These are phyloP conservation scores for Phlebopus sp. DNA, from an alignment of 1,284 basidiomycete species.

Conservation along the genomic window DNA sequence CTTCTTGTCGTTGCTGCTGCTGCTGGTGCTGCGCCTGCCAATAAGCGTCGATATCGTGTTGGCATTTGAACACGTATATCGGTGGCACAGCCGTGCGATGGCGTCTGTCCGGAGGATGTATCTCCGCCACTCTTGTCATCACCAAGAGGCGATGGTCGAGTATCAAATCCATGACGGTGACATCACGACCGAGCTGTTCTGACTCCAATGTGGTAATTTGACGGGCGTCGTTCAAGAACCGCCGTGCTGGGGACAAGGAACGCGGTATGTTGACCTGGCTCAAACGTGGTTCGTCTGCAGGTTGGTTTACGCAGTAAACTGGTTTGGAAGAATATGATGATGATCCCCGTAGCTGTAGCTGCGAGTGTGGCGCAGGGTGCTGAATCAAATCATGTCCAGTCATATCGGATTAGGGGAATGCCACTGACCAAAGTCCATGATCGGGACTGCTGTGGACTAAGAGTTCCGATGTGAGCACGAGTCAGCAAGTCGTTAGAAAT, in stretches of 20 bases:
- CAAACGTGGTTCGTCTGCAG: background rate
- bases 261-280: background rate
- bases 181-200: constrained; percentile 21
- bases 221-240: constrained; percentile 28
- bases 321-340: background rate
- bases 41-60: constrained; percentile 32
- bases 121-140: constrained; percentile 6
- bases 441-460: constrained; percentile 1
- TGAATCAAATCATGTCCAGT: constrained; percentile 7
- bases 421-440: constrained; percentile 8
- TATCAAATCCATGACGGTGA: constrained; percentile 40
- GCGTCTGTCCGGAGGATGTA: constrained; percentile 9
- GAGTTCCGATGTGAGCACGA: constrained; percentile 9
- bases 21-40: constrained; percentile 34
- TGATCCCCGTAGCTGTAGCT: constrained; percentile 1
- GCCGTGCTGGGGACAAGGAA: constrained; percentile 9
- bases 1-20: constrained; percentile 10
- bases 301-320: background rate
- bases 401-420: background rate
- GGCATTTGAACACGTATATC: constrained; percentile 29
- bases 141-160: constrained; percentile 30
- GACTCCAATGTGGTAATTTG: constrained; percentile 25
- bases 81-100: constrained; percentile 13
- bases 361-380: constrained; percentile 9
- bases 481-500: constrained; percentile 15